Evolutionary conservation across 805 yeast species (phyloP), one percentile per base, ranked within the genome.

Genomic region (Pichia pseudocactophila): DNA sequence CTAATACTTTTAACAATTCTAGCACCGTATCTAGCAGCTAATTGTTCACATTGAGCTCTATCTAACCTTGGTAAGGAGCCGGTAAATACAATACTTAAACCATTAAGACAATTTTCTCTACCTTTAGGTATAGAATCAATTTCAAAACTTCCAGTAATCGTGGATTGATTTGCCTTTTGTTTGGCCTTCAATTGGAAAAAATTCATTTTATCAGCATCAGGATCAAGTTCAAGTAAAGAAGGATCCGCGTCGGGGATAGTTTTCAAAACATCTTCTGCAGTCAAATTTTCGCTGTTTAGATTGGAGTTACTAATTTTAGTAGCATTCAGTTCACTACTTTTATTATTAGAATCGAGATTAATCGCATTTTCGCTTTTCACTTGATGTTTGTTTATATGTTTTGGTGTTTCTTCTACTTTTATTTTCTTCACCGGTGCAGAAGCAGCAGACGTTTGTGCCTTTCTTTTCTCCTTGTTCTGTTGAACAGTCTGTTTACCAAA

Each of bases 21-120:
- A 3, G 96, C 98, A 13, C 98, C 98, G 55, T 90, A 87, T 49
- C 74, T 71, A 52, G 85, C 80, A 5, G 96, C 95, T 11, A 84
- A 56, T 19, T 73, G 68, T 55, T 85, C 94, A 25, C 89, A 80
- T 17, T 76, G 78, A 1, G 75, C 81, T 48, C 98, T 73, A 44
- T 84, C 83, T 30, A 92, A 61, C 19, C 76, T 75, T 1, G 96
- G 96, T 42, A 92, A 62, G 4, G 78, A 76, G 32, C 98, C 98
- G 0, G 98, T 92, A 58, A 92, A 90, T 0, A 92, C 97, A 48
- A 92, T 82, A 0, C 95, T 86, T 20, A 92, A 63, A 0, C 98
- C 98, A 2, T 81, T 70, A 35, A 92, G 64, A 63, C 98, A 92
- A 57, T 89, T 80, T 3, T 88, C 85, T 10, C 79, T 73, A 2